Evolutionary conservation across 2,329 filamentous ascomycete genomes (phyloP), one percentile per base, ranked within the genome.

Genomic region (Penicillium psychrosexuale): DNA sequence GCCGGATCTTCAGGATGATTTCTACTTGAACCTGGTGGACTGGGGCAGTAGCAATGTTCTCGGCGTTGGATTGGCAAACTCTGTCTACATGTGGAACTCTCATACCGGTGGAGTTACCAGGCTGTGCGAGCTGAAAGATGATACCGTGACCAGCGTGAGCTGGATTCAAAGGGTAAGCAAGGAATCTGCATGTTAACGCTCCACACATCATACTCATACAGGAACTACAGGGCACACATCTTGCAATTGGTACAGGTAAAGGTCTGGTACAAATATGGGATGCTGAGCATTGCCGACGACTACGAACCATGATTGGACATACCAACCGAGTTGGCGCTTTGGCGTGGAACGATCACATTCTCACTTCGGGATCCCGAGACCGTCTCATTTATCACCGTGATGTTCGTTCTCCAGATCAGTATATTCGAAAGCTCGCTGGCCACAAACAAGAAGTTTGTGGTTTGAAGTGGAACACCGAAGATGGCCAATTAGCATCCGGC

Each of bases 391-490:
- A 94, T 67, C 94, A 99, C 70, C 90, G 94, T 54, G 94, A 99
- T 72, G 94, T 99, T 27, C 87, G 94, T 55, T 89, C 90, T 36
- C 91, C 93, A 0, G 90, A 96, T 59, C 94, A 97, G 71, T 96
- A 89, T 82, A 78, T 96, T 33, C 84, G 87, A 55, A 92, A 91
- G 67, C 80, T 99, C 4, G 86, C 91, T 8, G 94, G 94, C 8
- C 94, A 99, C 74, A 99, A 97, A 73, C 94, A 99, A 75, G 94
- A 99, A 75, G 91, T 99, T 12, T 99, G 94, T 70, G 94, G 94
- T 8, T 77, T 99, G 47, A 92, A 92, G 66, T 99, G 94, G 94
- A 99, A 99, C 67, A 90, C 89, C 54, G 92, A 97, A 64, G 93
- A 97, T 66, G 90, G 91, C 5, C 94, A 99, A 72, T 82, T 99